These are phyloP conservation scores for Phoma sp. DNA, from an alignment of 2,329 filamentous ascomycete species.

Conservation along the genomic window DNA sequence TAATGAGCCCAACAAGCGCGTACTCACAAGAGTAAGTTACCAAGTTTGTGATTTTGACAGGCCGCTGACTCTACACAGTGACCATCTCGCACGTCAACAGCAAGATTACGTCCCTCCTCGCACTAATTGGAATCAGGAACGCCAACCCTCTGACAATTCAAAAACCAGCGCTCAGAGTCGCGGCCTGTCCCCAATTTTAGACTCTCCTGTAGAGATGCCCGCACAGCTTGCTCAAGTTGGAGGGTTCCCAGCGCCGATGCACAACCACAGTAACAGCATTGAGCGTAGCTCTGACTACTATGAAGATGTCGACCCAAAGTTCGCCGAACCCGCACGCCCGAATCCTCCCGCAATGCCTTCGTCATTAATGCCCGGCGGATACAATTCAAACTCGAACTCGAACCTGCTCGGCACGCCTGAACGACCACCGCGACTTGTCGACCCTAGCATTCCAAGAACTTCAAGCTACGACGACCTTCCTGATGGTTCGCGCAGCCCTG, in stretches of 20 bases:
- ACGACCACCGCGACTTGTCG: slow-evolving; percentile 26
- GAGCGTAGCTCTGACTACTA: slow-evolving; percentile 69
- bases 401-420: slow-evolving; percentile 30
- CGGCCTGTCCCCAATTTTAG: slow-evolving; percentile 48
- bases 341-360: slow-evolving; percentile 40
- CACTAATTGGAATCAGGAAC: slow-evolving; percentile 48
- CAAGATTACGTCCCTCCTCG: slow-evolving; percentile 56
- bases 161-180: slow-evolving; percentile 40
- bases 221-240: slow-evolving; percentile 38
- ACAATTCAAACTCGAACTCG: slow-evolving; percentile 44
- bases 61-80: slow-evolving; percentile 26
- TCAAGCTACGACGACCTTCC: slow-evolving; percentile 69
- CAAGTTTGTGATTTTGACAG: slow-evolving; percentile 3
- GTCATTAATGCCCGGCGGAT: slow-evolving; percentile 38
- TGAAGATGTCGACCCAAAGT: slow-evolving; percentile 91
- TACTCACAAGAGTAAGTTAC: slow-evolving; percentile 76
- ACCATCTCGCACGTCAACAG: slow-evolving; percentile 17
- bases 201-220: slow-evolving; percentile 45
- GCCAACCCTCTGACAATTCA: slow-evolving; percentile 31
- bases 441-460: slow-evolving; percentile 48
- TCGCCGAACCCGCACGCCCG: slow-evolving; percentile 61
- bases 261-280: slow-evolving; percentile 6
- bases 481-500: slow-evolving; percentile 70
- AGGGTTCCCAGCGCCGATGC: slow-evolving; percentile 24
- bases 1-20: slow-evolving; percentile 66